Evolutionary conservation across 2,329 filamentous ascomycete species (phyloP).

Genomic region (Venturia effusa): DNA sequence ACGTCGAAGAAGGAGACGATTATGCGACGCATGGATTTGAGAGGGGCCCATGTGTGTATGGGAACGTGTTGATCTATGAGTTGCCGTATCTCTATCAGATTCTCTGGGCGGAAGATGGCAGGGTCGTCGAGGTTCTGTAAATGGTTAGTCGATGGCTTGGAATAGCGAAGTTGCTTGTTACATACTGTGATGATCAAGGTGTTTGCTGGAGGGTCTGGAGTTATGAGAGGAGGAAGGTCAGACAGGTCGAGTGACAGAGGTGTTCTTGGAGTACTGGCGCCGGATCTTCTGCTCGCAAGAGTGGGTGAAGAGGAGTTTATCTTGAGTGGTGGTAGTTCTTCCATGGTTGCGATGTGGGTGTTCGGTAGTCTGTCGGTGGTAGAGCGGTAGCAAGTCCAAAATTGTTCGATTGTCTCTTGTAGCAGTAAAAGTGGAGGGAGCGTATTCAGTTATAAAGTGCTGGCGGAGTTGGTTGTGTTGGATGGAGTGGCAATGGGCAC

Average conservation of each 20-base stretch:
- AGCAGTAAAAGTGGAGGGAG: not conserved
- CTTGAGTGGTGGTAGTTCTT: slow-evolving; percentile 2
- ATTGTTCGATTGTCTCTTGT: not conserved
- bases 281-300: not conserved
- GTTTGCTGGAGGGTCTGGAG: slow-evolving; percentile 69
- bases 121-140: slow-evolving; percentile 54
- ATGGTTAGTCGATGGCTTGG: slow-evolving; percentile 10
- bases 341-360: not conserved
- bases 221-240: slow-evolving; percentile 54
- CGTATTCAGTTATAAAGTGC: not conserved
- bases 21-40: slow-evolving; percentile 75
- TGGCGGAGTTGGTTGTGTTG: not conserved
- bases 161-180: not conserved
- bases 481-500: not conserved
- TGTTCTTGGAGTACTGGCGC: slow-evolving; percentile 15
- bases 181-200: slow-evolving; percentile 66
- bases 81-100: slow-evolving; percentile 61
- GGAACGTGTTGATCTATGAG: slow-evolving; percentile 59
- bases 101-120: slow-evolving; percentile 63
- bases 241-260: slow-evolving; percentile 64
- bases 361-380: not conserved
- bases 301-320: not conserved
- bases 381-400: not conserved
- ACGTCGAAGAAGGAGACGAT: slow-evolving; percentile 66
- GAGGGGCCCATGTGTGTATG: slow-evolving; percentile 67